Evolutionary conservation across 1,284 basidiomycete species (phyloP).

Genomic region (Anthracocystis panici-leucophaei): DNA sequence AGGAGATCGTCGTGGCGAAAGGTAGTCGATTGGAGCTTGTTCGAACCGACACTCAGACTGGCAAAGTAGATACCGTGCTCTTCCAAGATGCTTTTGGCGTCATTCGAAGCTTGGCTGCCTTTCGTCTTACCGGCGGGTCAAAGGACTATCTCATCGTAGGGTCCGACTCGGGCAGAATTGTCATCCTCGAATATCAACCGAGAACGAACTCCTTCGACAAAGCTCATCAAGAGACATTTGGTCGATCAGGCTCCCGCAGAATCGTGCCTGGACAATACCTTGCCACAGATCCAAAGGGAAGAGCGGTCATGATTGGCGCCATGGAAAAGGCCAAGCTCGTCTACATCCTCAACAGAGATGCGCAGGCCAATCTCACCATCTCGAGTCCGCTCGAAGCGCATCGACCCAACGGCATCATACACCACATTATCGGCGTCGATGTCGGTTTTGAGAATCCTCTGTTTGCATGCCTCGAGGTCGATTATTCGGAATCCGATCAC

Average conservation of each 20-base stretch:
- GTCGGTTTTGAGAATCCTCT: slow-evolving; percentile 69
- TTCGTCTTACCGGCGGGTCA: slow-evolving; percentile 62
- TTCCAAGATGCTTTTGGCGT: slow-evolving; percentile 64
- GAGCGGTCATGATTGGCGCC: slow-evolving; percentile 67
- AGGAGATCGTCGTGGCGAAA: slow-evolving; percentile 66
- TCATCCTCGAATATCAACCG: slow-evolving; percentile 65
- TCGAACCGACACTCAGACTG: slow-evolving; percentile 60
- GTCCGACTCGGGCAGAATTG: slow-evolving; percentile 67
- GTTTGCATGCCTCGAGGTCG: slow-evolving; percentile 67
- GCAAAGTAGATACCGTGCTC: slow-evolving; percentile 53
- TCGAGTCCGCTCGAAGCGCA: slow-evolving; percentile 68
- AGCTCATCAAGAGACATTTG: slow-evolving; percentile 67
- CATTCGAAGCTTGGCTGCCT: slow-evolving; percentile 63
- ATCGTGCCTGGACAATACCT: slow-evolving; percentile 68
- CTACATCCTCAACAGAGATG: slow-evolving; percentile 67
- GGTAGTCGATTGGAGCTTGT: slow-evolving; percentile 62
- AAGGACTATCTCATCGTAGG: slow-evolving; percentile 68
- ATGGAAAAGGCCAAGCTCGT: slow-evolving; percentile 68
- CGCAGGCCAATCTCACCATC: slow-evolving; percentile 68
- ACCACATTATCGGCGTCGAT: slow-evolving; percentile 66
- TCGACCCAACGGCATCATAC: slow-evolving; percentile 61
- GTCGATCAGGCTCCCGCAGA: slow-evolving; percentile 64
- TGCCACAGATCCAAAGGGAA: slow-evolving; percentile 67
- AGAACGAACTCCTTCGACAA: slow-evolving; percentile 58
- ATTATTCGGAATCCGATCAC: slow-evolving; percentile 66